phyloP scores from a whole-genome alignment of 495 filamentous ascomycete genomes.

The Hypoxylon lenormandii region DNA sequence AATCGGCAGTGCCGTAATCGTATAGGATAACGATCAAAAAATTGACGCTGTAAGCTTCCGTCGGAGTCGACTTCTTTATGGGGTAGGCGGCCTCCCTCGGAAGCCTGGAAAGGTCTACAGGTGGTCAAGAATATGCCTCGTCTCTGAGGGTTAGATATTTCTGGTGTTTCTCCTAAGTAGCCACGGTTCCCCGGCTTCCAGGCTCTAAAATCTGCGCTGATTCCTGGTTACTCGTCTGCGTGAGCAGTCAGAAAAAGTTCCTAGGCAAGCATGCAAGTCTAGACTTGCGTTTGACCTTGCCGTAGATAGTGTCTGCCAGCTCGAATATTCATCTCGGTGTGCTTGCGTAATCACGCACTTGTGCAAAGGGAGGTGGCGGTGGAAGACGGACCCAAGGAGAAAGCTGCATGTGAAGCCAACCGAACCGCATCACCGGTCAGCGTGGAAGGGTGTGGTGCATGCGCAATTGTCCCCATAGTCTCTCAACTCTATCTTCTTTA shows the following conservation, averaged over 20 bases:
- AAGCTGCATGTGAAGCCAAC: conserved; percentile 10
- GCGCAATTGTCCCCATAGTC: conserved; percentile 1
- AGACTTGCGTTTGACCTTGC: conserved; percentile 2
- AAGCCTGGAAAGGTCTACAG: conserved; percentile 12
- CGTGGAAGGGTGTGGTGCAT: conserved; percentile 25
- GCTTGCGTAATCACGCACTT: conserved; percentile 34
- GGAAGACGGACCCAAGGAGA: conserved; percentile 21
- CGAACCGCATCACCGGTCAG: conserved; percentile 22
- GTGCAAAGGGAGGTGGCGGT: conserved; percentile 15
- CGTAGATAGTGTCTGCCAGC: background rate
- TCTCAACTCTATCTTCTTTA: conserved; percentile 11
- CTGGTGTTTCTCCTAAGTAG: background rate
- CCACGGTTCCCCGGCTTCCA: background rate
- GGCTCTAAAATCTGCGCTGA: conserved; percentile 1
- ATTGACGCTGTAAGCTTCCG: conserved; percentile 17
- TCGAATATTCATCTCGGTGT: conserved; percentile 10
- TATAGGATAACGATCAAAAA: background rate
- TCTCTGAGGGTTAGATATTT: background rate
- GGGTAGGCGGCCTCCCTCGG: background rate
- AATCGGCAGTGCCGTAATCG: conserved; percentile 13
- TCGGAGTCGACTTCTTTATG: conserved; percentile 5
- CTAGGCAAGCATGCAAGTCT: conserved; percentile 17
- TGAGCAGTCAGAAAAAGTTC: conserved; percentile 10
- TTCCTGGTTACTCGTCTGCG: conserved; percentile 13
- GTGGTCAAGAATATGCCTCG: conserved; percentile 11